Base-by-base conservation (phyloP, 1,284 basidiomycete genomes). In the Sphagnurus paluster region DNA sequence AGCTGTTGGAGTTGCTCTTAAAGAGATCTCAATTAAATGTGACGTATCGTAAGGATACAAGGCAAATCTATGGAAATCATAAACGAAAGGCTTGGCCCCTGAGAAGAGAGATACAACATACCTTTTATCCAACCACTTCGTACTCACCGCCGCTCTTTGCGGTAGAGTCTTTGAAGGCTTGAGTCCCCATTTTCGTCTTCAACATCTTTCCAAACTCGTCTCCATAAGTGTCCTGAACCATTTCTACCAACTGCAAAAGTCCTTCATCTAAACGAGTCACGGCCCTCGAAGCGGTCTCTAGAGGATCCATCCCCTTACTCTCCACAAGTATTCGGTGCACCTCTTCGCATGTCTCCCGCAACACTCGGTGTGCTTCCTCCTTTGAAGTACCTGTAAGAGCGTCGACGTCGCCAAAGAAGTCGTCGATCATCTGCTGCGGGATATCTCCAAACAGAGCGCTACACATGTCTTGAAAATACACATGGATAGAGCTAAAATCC, bases 251-350 rank as follows among this genome's bases (percentile, higher is more conserved):
- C 24, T 42, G 32, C 19, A 26, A n/a, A 6, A 56, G 28, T 3
- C 41, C 48, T 11, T 46, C 29, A 17, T 39, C 28, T 29, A 54
- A n/a, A 9, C 38, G 40, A n/a, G 4, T 13, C 7, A 44, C 9
- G 8, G 43, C 45, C 28, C 44, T 29, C 9, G 9, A 7, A 16
- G 44, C 56, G 4, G 59, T 59, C 5, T 56, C 58, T 34, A 52
- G 39, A 44, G 52, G 39, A 49, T 54, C 50, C 54, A 33, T 17
- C 53, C 55, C 51, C 53, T 52, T 52, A 29, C 53, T 48, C n/a
- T 49, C 36, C 10, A 42, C 21, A 38, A 66, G 53, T 20, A 61
- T 49, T 10, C 39, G 44, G 43, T 67, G 66, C 5, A 67, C 52
- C 32, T 58, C 48, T 45, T 62, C 57, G 13, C 55, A 52, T 20